Evolutionary conservation across 306 rosid species (phyloP).

Genomic region (Geum urbanum): DNA sequence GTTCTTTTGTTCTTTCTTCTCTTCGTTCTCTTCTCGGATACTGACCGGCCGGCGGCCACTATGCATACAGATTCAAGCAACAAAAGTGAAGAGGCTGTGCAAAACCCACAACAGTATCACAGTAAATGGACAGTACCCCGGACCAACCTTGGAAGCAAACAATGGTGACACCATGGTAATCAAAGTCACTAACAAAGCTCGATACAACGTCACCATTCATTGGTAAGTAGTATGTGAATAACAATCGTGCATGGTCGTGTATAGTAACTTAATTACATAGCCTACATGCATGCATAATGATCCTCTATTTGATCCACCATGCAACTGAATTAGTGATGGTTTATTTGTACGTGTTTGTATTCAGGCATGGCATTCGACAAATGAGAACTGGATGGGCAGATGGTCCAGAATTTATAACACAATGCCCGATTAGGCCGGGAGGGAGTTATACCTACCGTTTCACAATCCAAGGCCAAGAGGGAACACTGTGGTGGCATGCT

Average conservation of each 20-base stretch:
- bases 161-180: conserved; percentile 79
- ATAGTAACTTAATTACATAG: too few relatives aligned
- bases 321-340: too few relatives aligned
- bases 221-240: conserved; percentile 39
- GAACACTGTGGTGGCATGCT: conserved; percentile 99
- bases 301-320: too few relatives aligned
- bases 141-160: conserved; percentile 77
- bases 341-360: not conserved
- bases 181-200: conserved; percentile 77
- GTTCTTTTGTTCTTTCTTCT: not conserved
- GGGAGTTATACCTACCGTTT: conserved; percentile 77
- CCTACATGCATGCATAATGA: conserved; percentile 3
- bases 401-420: conserved; percentile 91
- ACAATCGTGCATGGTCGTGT: too few relatives aligned
- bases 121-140: conserved; percentile 82
- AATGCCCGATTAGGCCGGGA: conserved; percentile 88
- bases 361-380: conserved; percentile 85
- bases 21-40: not conserved
- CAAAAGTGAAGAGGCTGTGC: conserved; percentile 99
- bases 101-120: conserved; percentile 66
- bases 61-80: conserved; percentile 57
- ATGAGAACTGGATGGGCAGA: conserved; percentile 92
- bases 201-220: conserved; percentile 75
- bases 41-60: not conserved
- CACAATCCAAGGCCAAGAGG: conserved; percentile 75